Evolutionary conservation across 129 eudicot genomes (phyloP), one percentile per base, ranked within the genome.

Genomic region (Heracleum sosnowskyi): DNA sequence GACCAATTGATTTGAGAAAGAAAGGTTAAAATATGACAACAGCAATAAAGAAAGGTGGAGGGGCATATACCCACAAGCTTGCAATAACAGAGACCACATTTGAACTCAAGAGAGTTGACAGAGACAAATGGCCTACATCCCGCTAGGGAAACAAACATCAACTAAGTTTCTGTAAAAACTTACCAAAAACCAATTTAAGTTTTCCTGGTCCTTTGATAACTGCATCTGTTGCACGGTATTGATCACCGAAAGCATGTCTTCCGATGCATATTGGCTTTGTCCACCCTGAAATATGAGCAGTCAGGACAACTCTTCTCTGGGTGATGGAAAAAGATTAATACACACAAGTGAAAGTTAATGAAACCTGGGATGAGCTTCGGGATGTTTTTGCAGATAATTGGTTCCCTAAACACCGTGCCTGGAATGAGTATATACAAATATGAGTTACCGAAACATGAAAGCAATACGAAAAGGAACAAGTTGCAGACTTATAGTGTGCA

Each of bases 201-300:
- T 90, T 91, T 71, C 98, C 98, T 70, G 98, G 85, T 86, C 97
- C 98, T 81, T 91, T 87, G 80, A 91, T 90, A 42, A 91, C 97
- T 47, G 89, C 81, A 81, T 95, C 98, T 68, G 97, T 95, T 68
- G 98, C 98, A 63, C 82, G 77, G 86, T 95, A 95, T 70, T 95
- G 98, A 84, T 94, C 98, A 75, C 96, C 98, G 82, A 91, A 95
- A 35, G 98, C 97, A 91, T 95, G 98, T 81, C 97, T 90, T 85
- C 97, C 98, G 16, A 95, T 91, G 85, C 98, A 95, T 76, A 95
- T 95, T 5, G 98, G 98, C 84, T 91, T 91, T 31, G 91, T 95
- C 96, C 97, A 95, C 5, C 98, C 98, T 96, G 86, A 45, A 57
- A 46, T 62, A 53, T 13, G 13, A 77, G 47, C 34, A 51, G 36